These are phyloP conservation scores for Aspergillus nomiae DNA, from an alignment of 2,329 filamentous ascomycete genomes.

Conservation along the genomic window DNA sequence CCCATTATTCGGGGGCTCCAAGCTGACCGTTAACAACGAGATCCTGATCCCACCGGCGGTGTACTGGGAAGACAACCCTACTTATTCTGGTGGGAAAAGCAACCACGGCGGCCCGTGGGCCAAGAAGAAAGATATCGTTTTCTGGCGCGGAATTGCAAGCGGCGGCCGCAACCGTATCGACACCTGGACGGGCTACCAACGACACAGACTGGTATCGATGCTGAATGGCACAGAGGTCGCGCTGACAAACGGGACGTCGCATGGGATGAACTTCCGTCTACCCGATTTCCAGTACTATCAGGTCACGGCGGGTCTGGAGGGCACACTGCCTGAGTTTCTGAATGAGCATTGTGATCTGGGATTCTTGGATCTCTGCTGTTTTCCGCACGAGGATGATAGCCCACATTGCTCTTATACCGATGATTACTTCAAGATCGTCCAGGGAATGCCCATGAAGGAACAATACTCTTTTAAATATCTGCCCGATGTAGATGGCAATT, in stretches of 20 bases:
- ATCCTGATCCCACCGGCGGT: conserved; percentile 54
- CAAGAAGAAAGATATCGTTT: conserved; percentile 42
- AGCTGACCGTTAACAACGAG: conserved; percentile 54
- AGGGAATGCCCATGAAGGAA: not conserved
- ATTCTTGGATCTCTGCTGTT: not conserved
- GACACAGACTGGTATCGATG: conserved; percentile 74
- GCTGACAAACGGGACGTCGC: not conserved
- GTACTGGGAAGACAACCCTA: conserved; percentile 49
- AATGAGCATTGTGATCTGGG: not conserved
- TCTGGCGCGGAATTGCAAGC: conserved; percentile 53
- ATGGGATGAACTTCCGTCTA: not conserved
- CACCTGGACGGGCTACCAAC: conserved; percentile 73
- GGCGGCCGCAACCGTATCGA: conserved; percentile 49
- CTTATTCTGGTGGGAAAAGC: conserved; percentile 36
- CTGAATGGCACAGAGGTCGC: conserved; percentile 57
- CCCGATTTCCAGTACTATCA: not conserved
- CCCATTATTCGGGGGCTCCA: conserved; percentile 54
- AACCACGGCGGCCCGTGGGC: conserved; percentile 44
- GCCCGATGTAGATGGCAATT: conserved; percentile 76
- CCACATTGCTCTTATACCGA: not conserved
- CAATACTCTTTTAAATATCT: conserved; percentile 59
- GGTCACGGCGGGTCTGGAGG: not conserved
- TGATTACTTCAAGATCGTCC: not conserved
- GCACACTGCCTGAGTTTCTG: not conserved
- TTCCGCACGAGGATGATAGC: not conserved